Conservation (phyloP, 345 rosid species). For the Firmiana major region DNA sequence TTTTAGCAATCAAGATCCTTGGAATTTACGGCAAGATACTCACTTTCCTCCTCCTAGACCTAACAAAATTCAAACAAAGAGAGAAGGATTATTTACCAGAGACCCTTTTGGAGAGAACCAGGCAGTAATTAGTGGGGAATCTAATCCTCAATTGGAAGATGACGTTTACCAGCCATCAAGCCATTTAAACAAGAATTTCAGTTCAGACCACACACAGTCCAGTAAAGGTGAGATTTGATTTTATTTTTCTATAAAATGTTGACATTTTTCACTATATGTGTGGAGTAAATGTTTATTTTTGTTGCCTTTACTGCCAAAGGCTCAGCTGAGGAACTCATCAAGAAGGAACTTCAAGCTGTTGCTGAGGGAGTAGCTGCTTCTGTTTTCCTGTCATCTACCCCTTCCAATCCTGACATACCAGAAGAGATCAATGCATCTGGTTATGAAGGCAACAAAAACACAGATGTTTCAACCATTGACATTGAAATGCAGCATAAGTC, state of each 20-base stretch:
- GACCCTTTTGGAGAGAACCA: conserved; percentile 42
- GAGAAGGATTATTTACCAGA: conserved; percentile 30
- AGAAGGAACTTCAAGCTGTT: conserved; percentile 62
- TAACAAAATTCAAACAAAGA: conserved; percentile 39
- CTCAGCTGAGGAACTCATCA: conserved; percentile 51
- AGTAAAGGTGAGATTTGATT: conserved; percentile 35
- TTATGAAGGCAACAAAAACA: conserved; percentile 25
- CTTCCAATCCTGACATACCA: conserved; percentile 30
- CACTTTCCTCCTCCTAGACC: conserved; percentile 62
- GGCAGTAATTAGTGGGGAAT: conserved; percentile 26
- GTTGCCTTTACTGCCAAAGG: conserved; percentile 21
- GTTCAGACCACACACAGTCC: conserved; percentile 31
- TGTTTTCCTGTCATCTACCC: conserved; percentile 37
- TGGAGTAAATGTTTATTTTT: conserved; percentile 12
- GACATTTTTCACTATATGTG: not conserved
- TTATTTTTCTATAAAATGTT: not conserved
- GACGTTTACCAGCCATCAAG: conserved; percentile 24
- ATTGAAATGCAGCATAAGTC: conserved; percentile 38
- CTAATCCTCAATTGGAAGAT: conserved; percentile 26
- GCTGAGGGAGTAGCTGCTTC: conserved; percentile 73
- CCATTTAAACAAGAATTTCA: conserved; percentile 30
- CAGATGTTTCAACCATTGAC: conserved; percentile 24
- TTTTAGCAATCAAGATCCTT: conserved; percentile 69
- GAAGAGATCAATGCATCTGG: conserved; percentile 22
- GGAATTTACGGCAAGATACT: conserved; percentile 46